Conservation (phyloP, 73 alveolate species). For the Urostyla sp. region DNA sequence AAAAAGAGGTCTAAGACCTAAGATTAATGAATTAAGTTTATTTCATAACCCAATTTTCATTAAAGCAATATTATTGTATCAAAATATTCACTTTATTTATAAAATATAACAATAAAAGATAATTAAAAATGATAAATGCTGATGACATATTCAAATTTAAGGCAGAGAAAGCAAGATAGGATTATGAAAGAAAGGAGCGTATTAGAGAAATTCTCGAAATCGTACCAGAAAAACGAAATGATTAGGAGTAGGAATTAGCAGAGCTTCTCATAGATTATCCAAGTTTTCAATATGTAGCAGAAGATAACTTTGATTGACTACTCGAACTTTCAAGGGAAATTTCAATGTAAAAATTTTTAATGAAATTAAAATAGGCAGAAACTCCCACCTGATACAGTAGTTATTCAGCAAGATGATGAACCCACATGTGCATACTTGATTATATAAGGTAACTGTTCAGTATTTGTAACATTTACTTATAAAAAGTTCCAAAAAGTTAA, state of each 20-base stretch:
- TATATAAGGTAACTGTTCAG: constrained; percentile 43
- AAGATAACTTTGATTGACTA: constrained; percentile 52
- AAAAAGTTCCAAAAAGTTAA: constrained; percentile 51
- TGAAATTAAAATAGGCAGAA: no score
- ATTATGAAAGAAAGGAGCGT: constrained; percentile 45
- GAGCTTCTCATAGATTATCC: constrained; percentile 60
- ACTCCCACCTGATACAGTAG: constrained; percentile 8
- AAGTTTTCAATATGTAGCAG: constrained; percentile 59
- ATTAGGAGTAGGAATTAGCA: constrained; percentile 36
- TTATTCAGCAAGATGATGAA: constrained; percentile 38
- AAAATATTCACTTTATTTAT: no score
- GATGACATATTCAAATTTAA: constrained; percentile 42
- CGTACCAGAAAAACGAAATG: constrained; percentile 33
- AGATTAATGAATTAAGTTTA: no score
- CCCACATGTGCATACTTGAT: constrained; percentile 48
- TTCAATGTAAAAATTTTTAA: constrained; percentile 48
- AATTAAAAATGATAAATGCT: constrained; percentile 36
- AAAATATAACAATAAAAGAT: no score
- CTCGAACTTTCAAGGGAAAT: constrained; percentile 11
- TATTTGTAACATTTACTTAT: constrained; percentile 44
- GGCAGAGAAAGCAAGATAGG: constrained; percentile 32
- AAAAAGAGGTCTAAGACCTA: no score
- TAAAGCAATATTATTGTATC: no score
- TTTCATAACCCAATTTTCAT: no score
- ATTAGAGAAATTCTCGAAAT: constrained; percentile 33